phyloP scores from a whole-genome alignment of 805 yeast species.

The Zygotorulaspora chibaensis region DNA sequence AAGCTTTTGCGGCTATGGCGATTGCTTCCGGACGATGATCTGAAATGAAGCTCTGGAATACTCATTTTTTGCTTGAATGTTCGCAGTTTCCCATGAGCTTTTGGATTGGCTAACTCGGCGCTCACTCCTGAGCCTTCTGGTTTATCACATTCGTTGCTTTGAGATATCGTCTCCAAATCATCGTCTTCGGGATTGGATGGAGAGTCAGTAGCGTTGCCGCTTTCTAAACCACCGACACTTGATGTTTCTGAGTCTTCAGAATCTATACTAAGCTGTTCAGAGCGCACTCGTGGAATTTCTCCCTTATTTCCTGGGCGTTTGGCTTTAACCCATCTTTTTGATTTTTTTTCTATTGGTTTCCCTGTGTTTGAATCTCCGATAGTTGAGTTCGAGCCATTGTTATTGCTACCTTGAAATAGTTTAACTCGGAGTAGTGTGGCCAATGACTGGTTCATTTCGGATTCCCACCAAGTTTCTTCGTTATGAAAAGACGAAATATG shows the following conservation, averaged over 20 bases:
- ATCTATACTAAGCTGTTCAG: not conserved
- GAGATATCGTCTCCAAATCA: not conserved
- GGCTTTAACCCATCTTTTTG: conserved; percentile 9
- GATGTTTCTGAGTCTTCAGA: not conserved
- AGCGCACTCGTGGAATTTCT: not conserved
- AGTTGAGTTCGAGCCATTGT: not conserved
- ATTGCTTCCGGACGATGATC: conserved; percentile 5
- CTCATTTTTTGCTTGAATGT: conserved; percentile 22
- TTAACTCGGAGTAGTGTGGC: conserved; percentile 21
- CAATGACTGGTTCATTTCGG: conserved; percentile 25
- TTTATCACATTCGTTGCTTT: not conserved
- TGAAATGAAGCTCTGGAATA: conserved; percentile 21
- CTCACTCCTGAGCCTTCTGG: not conserved
- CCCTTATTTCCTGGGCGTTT: conserved; percentile 1
- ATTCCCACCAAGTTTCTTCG: not conserved
- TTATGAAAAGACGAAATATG: too few relatives aligned
- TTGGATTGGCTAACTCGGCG: conserved; percentile 1
- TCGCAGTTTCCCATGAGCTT: conserved; percentile 19
- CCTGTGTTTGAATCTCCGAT: not conserved
- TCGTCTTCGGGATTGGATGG: not conserved
- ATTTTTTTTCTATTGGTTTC: conserved; percentile 7
- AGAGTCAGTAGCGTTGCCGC: not conserved
- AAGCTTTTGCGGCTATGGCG: conserved; percentile 6
- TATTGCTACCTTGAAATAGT: conserved; percentile 17
- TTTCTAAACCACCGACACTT: too few relatives aligned